phyloP scores from a whole-genome alignment of 305 asterid genomes.

The Fraxinus sp. region DNA sequence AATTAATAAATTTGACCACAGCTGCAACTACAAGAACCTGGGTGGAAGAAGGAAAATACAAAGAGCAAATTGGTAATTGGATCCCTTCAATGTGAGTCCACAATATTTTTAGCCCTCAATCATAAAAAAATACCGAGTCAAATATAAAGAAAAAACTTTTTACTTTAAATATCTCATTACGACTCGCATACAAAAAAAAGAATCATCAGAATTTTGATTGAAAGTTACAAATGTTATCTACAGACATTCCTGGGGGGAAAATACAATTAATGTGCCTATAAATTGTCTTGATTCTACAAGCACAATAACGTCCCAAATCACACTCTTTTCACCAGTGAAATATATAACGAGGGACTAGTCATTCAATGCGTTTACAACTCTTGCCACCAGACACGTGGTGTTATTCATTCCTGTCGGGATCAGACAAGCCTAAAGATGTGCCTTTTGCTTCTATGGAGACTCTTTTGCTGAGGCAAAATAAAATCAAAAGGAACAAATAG shows the following conservation, averaged over 20 bases:
- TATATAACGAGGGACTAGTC: background rate
- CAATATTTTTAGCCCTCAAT: background rate
- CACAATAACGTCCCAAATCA: background rate
- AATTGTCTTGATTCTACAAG: background rate
- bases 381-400: background rate
- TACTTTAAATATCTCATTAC: background rate
- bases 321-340: background rate
- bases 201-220: background rate
- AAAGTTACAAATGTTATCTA: conserved; percentile 6
- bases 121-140: background rate
- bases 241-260: background rate
- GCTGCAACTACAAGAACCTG: background rate
- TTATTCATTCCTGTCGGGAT: background rate
- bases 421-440: background rate
- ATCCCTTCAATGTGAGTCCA: background rate
- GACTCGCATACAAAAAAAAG: conserved; percentile 2
- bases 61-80: conserved; percentile 5
- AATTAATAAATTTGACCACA: background rate
- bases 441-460: background rate
- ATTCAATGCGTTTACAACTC: background rate
- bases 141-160: background rate
- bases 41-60: background rate
- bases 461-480: background rate
- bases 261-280: background rate
- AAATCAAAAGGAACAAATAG: background rate